Evolutionary conservation across 306 rosid genomes (phyloP), one percentile per base, ranked within the genome.

Genomic region (Delonix regia): DNA sequence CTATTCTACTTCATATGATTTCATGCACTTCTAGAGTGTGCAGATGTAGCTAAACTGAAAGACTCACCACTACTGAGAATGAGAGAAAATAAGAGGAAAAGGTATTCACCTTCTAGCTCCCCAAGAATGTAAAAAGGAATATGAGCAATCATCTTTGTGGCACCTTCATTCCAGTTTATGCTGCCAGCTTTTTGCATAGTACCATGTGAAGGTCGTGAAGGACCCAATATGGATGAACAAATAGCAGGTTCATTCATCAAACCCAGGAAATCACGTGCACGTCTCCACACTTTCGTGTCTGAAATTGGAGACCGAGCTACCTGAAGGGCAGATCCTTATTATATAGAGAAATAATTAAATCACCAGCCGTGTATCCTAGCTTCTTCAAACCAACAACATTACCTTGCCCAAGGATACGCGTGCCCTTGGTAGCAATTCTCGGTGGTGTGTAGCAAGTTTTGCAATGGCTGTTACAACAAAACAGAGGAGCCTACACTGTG

Each of bases 371-470:
- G 18, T 64, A 24, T n/a, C 44, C 73, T 72, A 59, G 10, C 68
- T 59, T 47, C 27, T 15, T 47, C 59, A 79, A 78, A 38, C 49
- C 59, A 64, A 39, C 18, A 41, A 66, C 19, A 28, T 78, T 63
- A 94, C 99, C 98, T 95, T 95, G 83, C 98, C 97, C 90, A 95
- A 86, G 73, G 99, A 85, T 67, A 95, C 93, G 2, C 93, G 95
- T 19, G 98, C 99, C 79, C 98, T 90, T 10, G 99, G 99, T 21
- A 86, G 81, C 83, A 92, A 87, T 84, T 95, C 98, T 21, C 93
- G 90, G 75, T 95, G 99, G 79, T 89, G 80, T 0, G 98, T 92
- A 47, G 98, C 99, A 55, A 95, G 94, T 85, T 92, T 95, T 83
- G 99, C 98, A 85, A 95, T 95, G 61, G 99, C 98, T 1, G 99